Evolutionary conservation across 1,284 basidiomycete genomes (phyloP).

Genomic region (Apiotrichum porosum): DNA sequence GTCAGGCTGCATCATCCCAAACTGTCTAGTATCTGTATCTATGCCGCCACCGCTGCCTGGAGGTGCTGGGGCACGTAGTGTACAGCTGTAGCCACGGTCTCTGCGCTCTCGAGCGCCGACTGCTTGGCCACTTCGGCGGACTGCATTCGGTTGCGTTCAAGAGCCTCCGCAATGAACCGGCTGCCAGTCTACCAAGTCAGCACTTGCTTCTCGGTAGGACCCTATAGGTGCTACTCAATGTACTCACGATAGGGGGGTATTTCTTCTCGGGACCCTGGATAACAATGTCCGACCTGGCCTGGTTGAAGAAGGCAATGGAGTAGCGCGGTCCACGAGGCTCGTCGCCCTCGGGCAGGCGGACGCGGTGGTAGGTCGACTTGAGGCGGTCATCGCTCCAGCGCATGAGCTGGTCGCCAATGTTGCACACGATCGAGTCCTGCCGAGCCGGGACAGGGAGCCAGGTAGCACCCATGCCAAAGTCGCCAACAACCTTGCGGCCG

Average conservation of each 20-base stretch:
- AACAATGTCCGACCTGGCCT: slow-evolving; percentile 23
- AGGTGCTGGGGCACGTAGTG: slow-evolving; percentile 32
- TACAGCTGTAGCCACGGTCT: slow-evolving; percentile 20
- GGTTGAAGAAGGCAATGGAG: slow-evolving; percentile 38
- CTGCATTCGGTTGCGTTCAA: slow-evolving; percentile 32
- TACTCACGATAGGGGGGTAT: slow-evolving; percentile 30
- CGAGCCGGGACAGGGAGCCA: slow-evolving; percentile 32
- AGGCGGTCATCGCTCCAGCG: slow-evolving; percentile 34
- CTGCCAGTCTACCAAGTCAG: slow-evolving; percentile 24
- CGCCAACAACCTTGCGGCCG: slow-evolving; percentile 32
- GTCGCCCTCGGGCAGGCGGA: slow-evolving; percentile 25
- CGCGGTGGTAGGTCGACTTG: slow-evolving; percentile 35
- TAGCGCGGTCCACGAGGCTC: slow-evolving; percentile 26
- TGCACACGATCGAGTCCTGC: slow-evolving; percentile 34
- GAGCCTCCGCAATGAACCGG: slow-evolving; percentile 29
- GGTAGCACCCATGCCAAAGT: slow-evolving; percentile 30
- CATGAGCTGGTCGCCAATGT: slow-evolving; percentile 37
- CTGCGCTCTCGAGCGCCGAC: slow-evolving; percentile 14
- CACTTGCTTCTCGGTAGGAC: not conserved
- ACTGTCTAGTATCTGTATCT: too few species aligned
- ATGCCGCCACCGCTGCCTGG: too few species aligned
- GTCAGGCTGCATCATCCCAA: too few species aligned
- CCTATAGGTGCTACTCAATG: too few species aligned
- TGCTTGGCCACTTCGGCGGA: slow-evolving; percentile 24
- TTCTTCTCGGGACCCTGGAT: slow-evolving; percentile 35